Conservation (phyloP, 106 monocot genomes). For the Apostasia ramifera region DNA sequence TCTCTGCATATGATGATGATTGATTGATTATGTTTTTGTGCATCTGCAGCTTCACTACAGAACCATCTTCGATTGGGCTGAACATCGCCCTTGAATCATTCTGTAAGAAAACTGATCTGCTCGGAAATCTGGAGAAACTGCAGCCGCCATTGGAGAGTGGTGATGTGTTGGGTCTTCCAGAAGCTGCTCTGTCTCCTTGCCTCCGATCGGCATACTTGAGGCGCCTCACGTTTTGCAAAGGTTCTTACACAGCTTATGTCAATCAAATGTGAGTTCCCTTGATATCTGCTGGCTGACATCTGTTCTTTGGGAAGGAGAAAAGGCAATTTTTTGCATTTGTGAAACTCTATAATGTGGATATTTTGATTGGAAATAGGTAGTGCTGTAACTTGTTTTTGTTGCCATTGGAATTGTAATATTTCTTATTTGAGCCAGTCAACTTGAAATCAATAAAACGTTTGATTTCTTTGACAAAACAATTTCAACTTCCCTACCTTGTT, state of each 20-base stretch:
- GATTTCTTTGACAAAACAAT: no score
- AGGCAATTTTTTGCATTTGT: no score
- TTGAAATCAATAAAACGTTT: no score
- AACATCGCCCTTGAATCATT: conserved; percentile 39
- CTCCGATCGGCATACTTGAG: conserved; percentile 27
- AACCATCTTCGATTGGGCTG: conserved; percentile 32
- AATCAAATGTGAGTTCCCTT: not conserved
- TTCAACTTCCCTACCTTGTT: no score
- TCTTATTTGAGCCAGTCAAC: no score
- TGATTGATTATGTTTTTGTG: conserved; percentile 3
- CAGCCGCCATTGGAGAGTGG: not conserved
- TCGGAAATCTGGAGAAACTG: not conserved
- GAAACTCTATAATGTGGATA: no score
- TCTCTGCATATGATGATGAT: no score
- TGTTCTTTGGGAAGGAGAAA: no score
- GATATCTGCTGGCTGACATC: no score
- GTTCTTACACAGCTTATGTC: conserved; percentile 26
- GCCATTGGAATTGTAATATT: no score
- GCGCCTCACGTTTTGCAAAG: conserved; percentile 32
- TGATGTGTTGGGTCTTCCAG: conserved; percentile 31
- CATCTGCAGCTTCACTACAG: conserved; percentile 42
- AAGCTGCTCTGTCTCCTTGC: conserved; percentile 22
- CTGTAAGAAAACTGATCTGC: conserved; percentile 3
- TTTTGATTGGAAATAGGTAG: no score
- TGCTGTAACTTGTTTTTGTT: no score